Evolutionary conservation across 2,329 filamentous ascomycete genomes (phyloP).

Genomic region (Pyricularia sp.): DNA sequence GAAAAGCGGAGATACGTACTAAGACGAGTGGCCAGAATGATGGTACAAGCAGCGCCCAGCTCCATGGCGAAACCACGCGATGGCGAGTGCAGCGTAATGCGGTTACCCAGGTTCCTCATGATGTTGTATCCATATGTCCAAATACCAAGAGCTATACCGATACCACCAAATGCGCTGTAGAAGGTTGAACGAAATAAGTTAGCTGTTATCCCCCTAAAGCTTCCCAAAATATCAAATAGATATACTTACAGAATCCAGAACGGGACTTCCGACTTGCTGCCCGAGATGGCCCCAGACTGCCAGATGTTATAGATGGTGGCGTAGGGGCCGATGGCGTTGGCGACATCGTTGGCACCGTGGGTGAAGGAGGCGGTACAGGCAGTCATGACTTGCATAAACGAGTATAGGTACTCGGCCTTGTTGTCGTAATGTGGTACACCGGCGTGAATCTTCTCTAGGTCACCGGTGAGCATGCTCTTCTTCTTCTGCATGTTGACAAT

Average conservation of each 20-base stretch:
- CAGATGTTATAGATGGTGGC: constrained; percentile 51
- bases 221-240: not conserved
- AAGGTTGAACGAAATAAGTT: not conserved
- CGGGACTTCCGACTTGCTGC: constrained; percentile 35
- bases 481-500: constrained; percentile 23
- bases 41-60: constrained; percentile 33
- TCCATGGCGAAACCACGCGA: constrained; percentile 24
- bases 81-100: constrained; percentile 42
- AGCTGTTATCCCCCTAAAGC: too few species aligned
- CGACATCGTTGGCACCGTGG: constrained; percentile 56
- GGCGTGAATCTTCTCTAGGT: constrained; percentile 42
- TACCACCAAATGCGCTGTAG: constrained; percentile 16
- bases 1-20: constrained; percentile 15
- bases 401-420: constrained; percentile 53
- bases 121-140: constrained; percentile 52
- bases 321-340: constrained; percentile 50
- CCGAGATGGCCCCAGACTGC: constrained; percentile 29
- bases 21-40: constrained; percentile 50
- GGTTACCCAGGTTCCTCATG: constrained; percentile 45
- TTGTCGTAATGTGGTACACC: constrained; percentile 48
- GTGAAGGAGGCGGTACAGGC: constrained; percentile 62
- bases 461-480: constrained; percentile 31
- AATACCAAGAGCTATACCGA: constrained; percentile 34
- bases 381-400: constrained; percentile 52
- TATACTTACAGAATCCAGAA: constrained; percentile 38